Base-by-base conservation (phyloP, 768 basidiomycete species). In the Chalciporus pseudorubinellus region DNA sequence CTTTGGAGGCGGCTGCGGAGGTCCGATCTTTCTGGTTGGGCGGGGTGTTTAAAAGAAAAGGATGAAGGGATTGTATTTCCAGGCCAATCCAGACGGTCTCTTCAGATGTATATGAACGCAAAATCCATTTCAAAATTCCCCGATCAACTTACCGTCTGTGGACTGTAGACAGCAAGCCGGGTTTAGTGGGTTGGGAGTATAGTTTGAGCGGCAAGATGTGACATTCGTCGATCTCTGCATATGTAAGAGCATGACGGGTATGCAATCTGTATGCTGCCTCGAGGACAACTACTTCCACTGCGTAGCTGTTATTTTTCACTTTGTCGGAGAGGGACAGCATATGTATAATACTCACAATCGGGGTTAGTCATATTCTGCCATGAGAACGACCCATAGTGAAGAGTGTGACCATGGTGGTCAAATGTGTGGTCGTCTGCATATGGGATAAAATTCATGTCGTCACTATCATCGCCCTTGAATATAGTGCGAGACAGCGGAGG, bases 381-480 rank as follows among this genome's bases (percentile, higher is more conserved):
- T 0, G 75, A 74, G 46, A 82, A 71, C 2, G 62, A 60, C 9
- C 59, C 62, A 62, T 85, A 78, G 5, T 77, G 71, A 13, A 59
- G 46, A 3, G 67, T 58, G 55, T 85, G 78, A 14, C 45, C 58
- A 3, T 40, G 26, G 29, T 63, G 67, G 44, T 80, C 57, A 55
- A 89, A 89, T 0, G 42, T 58, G 3, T 75, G 73, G 39, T 88
- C 85, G 58, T 89, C 85, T 0, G 78, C 72, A 46, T 80, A 80
- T 2, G 85, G 85, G 6, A 86, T 65, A 61, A 86, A 89, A 3
- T 74, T 72, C 73, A 87, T 76, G 19, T 69, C 64, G 52, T 74
- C 70, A 6, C 79, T 68, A 51, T 87, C 86, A 52, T 87, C 85
- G 4, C 81, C 84, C 16, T 72, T 69, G 40, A 75, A 72, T 14